Evolutionary conservation across 2,329 filamentous ascomycete species (phyloP), one percentile per base, ranked within the genome.

Genomic region (Colletotrichum cuscutae): DNA sequence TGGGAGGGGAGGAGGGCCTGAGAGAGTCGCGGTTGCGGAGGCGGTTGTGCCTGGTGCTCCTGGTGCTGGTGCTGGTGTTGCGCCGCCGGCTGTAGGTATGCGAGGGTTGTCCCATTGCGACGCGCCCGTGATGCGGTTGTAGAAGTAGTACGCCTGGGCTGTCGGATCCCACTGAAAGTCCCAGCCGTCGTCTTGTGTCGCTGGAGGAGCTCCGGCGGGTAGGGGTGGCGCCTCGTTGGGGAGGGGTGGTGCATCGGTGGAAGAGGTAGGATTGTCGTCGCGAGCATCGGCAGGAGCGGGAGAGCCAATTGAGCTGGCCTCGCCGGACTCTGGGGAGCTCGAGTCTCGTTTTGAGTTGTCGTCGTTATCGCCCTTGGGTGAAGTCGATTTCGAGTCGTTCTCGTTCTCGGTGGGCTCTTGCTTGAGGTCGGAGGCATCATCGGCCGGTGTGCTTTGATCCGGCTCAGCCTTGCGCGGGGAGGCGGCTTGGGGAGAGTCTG

Each of bases 91-190:
- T 26, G 80, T 59, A 35, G 92, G 88, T 5, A 96, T 85, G 62
- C 95, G 92, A 6, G 95, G 95, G 78, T 98, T 98, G 46, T 96
- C 93, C 93, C 95, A 97, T 79, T 97, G 95, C 66, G 91, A 91
- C 71, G 89, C 85, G 46, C 90, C 88, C 4, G 94, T 97, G 81
- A 93, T 92, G 76, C 92, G 91, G 81, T 97, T 98, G 86, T 92
- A 91, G 83, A 97, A 98, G 84, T 95, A 97, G 84, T 91, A 97
- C 5, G 90, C 88, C 75, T 92, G 88, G 1, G 89, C 87, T 64
- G 81, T 86, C 28, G 88, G 83, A 77, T 97, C 94, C 93, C 94
- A 97, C 71, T 93, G 87, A 46, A 91, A 91, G 72, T 93, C 91
- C 95, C 95, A 98, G 72, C 95, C 95, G 77, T 92, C 90, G 73